Conservation (phyloP, 2,329 filamentous ascomycete species). For the Aschersonia sp. region DNA sequence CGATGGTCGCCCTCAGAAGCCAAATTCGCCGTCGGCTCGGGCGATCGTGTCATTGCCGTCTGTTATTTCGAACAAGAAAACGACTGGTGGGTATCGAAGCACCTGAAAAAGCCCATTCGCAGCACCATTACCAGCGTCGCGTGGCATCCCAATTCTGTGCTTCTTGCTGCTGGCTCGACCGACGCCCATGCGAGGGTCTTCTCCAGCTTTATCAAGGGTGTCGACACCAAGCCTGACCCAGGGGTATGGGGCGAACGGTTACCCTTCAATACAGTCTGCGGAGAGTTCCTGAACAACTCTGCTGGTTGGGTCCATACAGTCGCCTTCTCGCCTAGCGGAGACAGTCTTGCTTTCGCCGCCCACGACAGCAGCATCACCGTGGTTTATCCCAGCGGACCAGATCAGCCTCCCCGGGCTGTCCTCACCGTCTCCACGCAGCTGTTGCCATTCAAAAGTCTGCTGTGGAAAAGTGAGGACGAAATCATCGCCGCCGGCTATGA, state of each 20-base stretch:
- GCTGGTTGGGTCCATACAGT: conserved; percentile 94
- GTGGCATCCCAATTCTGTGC: conserved; percentile 96
- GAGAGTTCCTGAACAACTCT: conserved; percentile 89
- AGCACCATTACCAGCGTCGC: conserved; percentile 90
- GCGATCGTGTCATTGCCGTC: conserved; percentile 85
- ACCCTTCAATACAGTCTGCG: conserved; percentile 96
- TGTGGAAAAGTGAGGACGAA: conserved; percentile 85
- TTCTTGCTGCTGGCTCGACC: conserved; percentile 89
- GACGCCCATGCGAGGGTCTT: conserved; percentile 94
- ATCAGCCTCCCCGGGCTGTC: conserved; percentile 81
- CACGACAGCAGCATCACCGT: conserved; percentile 96
- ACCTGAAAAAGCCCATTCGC: conserved; percentile 96
- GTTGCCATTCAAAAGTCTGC: conserved; percentile 78
- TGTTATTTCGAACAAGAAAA: conserved; percentile 99
- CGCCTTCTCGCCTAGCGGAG: conserved; percentile 80
- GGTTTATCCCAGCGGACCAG: conserved; percentile 83
- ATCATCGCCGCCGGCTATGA: conserved; percentile 92
- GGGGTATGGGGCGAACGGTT: conserved; percentile 88
- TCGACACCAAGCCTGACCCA: conserved; percentile 73
- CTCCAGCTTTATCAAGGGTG: conserved; percentile 90
- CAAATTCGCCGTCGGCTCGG: conserved; percentile 95
- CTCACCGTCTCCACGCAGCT: conserved; percentile 81
- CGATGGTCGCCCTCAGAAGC: conserved; percentile 94
- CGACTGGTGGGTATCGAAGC: conserved; percentile 99
- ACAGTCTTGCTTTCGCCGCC: conserved; percentile 84